Conservation (phyloP, 2,329 filamentous ascomycete species). For the Pyricularia pennisetigena region DNA sequence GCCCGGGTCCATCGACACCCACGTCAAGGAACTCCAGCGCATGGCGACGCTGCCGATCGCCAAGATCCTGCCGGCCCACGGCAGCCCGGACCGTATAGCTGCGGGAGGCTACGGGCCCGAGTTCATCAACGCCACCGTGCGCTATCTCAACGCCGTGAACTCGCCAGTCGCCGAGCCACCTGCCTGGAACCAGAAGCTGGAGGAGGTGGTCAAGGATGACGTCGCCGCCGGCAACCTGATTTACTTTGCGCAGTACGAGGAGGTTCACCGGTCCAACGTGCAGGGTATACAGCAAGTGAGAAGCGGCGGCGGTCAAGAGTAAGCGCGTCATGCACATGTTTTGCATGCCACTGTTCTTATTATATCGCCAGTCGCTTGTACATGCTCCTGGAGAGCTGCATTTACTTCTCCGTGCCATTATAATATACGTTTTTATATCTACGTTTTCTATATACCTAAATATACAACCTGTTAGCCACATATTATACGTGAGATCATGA, state of each 20-base stretch:
- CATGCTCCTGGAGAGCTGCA: too few relatives aligned
- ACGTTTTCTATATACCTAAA: background rate
- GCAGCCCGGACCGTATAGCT: background rate
- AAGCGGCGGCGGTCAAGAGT: background rate
- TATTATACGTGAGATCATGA: background rate
- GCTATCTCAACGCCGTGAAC: background rate
- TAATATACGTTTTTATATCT: background rate
- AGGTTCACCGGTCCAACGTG: background rate
- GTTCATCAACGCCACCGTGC: background rate
- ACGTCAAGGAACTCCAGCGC: background rate
- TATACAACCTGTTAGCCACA: background rate
- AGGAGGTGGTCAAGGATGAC: background rate
- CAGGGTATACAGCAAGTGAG: background rate
- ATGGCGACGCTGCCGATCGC: background rate
- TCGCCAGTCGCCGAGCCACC: background rate
- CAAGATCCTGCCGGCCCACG: background rate
- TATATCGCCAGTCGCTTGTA: background rate
- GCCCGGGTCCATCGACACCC: background rate
- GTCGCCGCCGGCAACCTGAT: background rate
- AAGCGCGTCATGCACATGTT: background rate
- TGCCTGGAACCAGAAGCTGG: background rate
- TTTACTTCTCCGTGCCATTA: too few relatives aligned
- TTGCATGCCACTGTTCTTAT: background rate
- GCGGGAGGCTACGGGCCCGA: background rate
- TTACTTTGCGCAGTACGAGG: background rate